Base-by-base conservation (phyloP, 768 basidiomycete species). In the Lentinula guzmanii region DNA sequence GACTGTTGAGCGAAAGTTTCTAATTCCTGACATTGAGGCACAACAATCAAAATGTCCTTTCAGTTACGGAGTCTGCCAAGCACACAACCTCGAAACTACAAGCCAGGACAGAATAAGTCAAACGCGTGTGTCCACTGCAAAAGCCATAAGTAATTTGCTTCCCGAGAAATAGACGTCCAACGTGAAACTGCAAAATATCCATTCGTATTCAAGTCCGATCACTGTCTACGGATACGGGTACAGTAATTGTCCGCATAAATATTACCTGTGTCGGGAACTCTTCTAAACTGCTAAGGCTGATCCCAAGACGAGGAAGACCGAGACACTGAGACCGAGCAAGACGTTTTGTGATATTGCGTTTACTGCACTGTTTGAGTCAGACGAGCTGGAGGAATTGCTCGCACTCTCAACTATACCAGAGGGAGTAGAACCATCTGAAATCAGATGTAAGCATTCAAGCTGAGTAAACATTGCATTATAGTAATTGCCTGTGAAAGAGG, bases 401-500 rank as follows among this genome's bases (percentile, higher is more conserved):
- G 77, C 74, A 34, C 69, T 75, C 61, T 78, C 66, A 15, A 64
- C 52, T 50, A 81, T 75, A 21, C 68, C 70, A 1, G 75, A 65
- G 8, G 79, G 78, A 0, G 68, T 71, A 1, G 63, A 63, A 10
- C 78, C 78, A 65, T 81, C 80, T 80, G 56, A 34, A 59, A 41
- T 45, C 39, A 62, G 28, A 41, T 57, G 35, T 56, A 55, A n/a
- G 13, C 13, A 9, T 34, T 13, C 58, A 24, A 31, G 13, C 15
- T 63, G 45, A 13, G 15, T 37, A 45, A 24, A n/a, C 5, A 8
- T 16, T 28, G 28, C 28, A 28, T 28, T 28, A 28, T 28, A 10
- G 39, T 10, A 70, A 79, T 62, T 68, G 86, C 85, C 74, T 51
- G 74, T 80, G 71, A 86, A 87, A 11, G 72, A 71, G 46, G 81